Base-by-base conservation (phyloP, 225 moss, liverwort and hornwort species). In the Marchantia polymorpha region DNA sequence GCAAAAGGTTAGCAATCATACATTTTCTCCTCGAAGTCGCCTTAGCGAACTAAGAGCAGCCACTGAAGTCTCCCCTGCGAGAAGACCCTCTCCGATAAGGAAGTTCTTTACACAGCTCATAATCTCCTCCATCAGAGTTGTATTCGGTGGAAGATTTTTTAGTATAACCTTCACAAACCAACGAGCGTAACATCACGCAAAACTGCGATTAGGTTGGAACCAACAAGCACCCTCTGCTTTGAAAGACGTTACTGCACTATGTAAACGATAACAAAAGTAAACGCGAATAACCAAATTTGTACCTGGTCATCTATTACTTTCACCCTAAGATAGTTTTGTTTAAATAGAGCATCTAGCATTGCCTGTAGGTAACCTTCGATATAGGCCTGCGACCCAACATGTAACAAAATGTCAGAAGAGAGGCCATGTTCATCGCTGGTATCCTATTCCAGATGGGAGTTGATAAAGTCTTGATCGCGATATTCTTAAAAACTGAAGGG, bases 351-450 rank as follows among this genome's bases (percentile, higher is more conserved):
- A 88, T 99, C 97, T 80, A 95, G 81, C 92, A 90, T 95, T 52
- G 94, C 97, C 79, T 99, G 97, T 88, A 99, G 85, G 80, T 99
- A 99, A 70, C 97, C 97, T 82, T 95, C 97, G 22, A 99, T 89
- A 79, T 99, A 99, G 30, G 92, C 97, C 95, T 95, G 90, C 88
- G 31, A 27, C 52, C 27, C 54, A 22, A 73, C 56, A 73, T 27
- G 12, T 12, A 50, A 26, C 27, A 73, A 10, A 50, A 51, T 8
- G 50, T 71, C 23, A 50, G 51, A 71, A n/a, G 49, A 47, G 22
- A 61, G 61, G 0, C 30, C 27, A 65, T 22, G 71, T 3, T n/a
- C 17, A 49, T n/a, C 50, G 12, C 8, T 29, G 11, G 65, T 2
- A 22, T 51, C 27, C 54, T 39, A 39, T 19, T 26, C 27, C 7